Evolutionary conservation across 1,284 basidiomycete species (phyloP).

Genomic region (Neonothopanus nambi): DNA sequence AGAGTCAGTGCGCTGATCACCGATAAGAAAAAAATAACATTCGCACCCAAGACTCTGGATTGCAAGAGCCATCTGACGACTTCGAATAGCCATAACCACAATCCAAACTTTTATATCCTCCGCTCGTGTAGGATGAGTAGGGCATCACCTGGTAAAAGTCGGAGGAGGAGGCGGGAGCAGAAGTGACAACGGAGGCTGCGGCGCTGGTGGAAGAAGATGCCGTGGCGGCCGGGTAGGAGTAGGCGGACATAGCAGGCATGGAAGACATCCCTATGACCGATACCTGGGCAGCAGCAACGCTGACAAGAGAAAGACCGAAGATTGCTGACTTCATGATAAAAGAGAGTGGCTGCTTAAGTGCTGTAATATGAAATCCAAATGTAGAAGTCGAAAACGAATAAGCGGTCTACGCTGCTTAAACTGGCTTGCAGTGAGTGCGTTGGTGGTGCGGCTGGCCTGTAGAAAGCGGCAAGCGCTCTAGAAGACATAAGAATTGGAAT

Average conservation of each 20-base stretch:
- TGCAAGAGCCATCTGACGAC: slow-evolving; percentile 53
- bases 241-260: slow-evolving; percentile 33
- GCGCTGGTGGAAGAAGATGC: slow-evolving; percentile 19
- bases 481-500: slow-evolving; percentile 10
- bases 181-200: slow-evolving; percentile 14
- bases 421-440: slow-evolving; percentile 59
- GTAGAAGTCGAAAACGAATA: slow-evolving; percentile 41
- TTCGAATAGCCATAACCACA: slow-evolving; percentile 70
- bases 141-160: slow-evolving; percentile 52
- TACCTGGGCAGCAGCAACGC: slow-evolving; percentile 56
- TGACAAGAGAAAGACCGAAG: slow-evolving; percentile 56
- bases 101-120: slow-evolving; percentile 62
- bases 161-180: slow-evolving; percentile 25
- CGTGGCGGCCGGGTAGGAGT: slow-evolving; percentile 1
- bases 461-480: slow-evolving; percentile 44
- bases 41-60: slow-evolving; percentile 56
- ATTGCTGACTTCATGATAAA: slow-evolving; percentile 64
- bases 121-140: slow-evolving; percentile 56
- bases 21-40: slow-evolving; percentile 7
- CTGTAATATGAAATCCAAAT: slow-evolving; percentile 39
- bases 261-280: slow-evolving; percentile 49
- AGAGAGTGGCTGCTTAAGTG: slow-evolving; percentile 37
- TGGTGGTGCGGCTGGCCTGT: slow-evolving; percentile 29
- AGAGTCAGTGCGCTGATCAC: neutral
- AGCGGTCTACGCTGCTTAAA: slow-evolving; percentile 74